Percentiles rank a stretch among this genome's conserved stretches.
phyloP scores from a whole-genome alignment of 2,329 filamentous ascomycete genomes.

The Aspergillus persii region DNA sequence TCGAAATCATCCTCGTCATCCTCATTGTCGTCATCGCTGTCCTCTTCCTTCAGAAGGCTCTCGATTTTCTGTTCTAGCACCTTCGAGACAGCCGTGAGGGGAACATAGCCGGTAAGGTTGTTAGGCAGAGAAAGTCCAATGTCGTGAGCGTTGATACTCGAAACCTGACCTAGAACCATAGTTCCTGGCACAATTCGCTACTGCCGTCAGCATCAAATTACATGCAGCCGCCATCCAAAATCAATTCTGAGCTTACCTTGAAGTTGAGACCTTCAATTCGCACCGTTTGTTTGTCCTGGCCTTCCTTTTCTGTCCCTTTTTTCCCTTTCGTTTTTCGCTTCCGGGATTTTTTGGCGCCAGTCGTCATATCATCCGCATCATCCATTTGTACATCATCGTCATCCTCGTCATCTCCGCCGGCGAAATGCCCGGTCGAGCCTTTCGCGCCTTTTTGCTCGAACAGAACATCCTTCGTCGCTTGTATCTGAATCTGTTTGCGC shows the following conservation, averaged over 20 bases:
- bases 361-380: conserved; percentile 41
- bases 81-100: conserved; percentile 88
- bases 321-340: conserved; percentile 45
- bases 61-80: conserved; percentile 74
- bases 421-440: conserved; percentile 43
- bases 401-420: conserved; percentile 60
- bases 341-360: conserved; percentile 36
- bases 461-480: conserved; percentile 86
- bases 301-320: conserved; percentile 52
- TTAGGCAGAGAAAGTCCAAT: conserved; percentile 84
- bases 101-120: conserved; percentile 84
- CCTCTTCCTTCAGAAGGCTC: conserved; percentile 59
- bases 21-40: conserved; percentile 55
- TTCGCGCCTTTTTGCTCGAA: conserved; percentile 73
- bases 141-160: conserved; percentile 74
- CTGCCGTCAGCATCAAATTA: conserved; percentile 31
- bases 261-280: conserved; percentile 85
- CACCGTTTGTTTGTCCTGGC: conserved; percentile 53
- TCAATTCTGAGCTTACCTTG: conserved; percentile 59
- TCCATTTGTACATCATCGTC: conserved; percentile 56
- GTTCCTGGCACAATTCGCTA: conserved; percentile 83
- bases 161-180: conserved; percentile 81
- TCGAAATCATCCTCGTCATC: conserved; percentile 62
- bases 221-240: neutral
- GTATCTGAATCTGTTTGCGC: conserved; percentile 91